Conservation (phyloP, 805 yeast genomes). For the Alloascoidea africana region DNA sequence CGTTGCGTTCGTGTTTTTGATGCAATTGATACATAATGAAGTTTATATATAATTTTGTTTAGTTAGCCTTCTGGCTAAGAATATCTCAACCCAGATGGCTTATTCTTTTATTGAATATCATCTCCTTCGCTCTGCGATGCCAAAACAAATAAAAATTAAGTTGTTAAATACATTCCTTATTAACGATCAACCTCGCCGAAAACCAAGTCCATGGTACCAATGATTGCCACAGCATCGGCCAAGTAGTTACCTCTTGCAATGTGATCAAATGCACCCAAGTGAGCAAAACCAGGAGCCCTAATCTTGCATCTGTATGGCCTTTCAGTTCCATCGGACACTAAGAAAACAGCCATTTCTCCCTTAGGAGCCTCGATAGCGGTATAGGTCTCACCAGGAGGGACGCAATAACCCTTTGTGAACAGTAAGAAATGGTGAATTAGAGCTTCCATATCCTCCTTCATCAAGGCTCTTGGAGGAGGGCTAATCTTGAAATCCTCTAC, state of each 20-base stretch:
- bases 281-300: constrained; percentile 88
- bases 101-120: no score
- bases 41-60: no score
- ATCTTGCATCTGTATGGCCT: constrained; percentile 87
- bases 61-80: no score
- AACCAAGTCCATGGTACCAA: constrained; percentile 91
- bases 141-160: no score
- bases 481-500: constrained; percentile 79
- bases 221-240: constrained; percentile 87
- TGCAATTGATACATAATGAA: no score
- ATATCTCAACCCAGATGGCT: no score
- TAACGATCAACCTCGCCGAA: constrained; percentile 91
- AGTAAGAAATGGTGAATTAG: constrained; percentile 79
- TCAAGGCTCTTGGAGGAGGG: constrained; percentile 66
- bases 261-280: constrained; percentile 78
- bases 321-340: constrained; percentile 80
- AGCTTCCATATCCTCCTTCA: constrained; percentile 91
- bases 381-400: constrained; percentile 84
- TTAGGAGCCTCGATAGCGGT: constrained; percentile 90
- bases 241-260: constrained; percentile 74
- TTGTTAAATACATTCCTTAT: no score
- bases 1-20: no score
- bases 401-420: constrained; percentile 79
- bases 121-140: no score
- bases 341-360: constrained; percentile 89